A percentile compares a stretch with the other conserved stretches of the same genome.
Conservation (phyloP, 192 early-diverging fungal genomes). For the Phlyctochytrium planicorne region DNA sequence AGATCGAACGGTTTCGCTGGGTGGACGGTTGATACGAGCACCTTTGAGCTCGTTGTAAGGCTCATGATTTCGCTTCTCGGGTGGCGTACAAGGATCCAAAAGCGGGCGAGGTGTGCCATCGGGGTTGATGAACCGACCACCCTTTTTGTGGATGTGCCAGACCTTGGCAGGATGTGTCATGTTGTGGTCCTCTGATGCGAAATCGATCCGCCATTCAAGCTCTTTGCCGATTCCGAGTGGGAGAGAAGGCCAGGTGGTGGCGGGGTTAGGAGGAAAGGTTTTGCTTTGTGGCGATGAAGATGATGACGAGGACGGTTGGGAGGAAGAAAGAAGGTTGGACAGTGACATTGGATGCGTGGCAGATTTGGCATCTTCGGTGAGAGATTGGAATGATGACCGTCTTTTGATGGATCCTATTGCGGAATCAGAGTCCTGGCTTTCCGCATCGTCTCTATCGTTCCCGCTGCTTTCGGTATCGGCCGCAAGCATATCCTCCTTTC, state of each 20-base stretch:
- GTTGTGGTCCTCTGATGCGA: constrained; percentile 55
- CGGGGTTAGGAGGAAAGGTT: no score
- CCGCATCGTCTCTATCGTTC: background rate
- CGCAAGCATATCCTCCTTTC: background rate
- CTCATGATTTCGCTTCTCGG: constrained; percentile 9
- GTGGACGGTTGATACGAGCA: constrained; percentile 53
- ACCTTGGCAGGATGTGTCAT: constrained; percentile 60
- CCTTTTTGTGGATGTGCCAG: constrained; percentile 41
- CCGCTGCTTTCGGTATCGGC: background rate
- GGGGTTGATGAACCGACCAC: constrained; percentile 54
- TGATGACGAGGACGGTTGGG: no score
- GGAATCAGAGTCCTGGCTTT: background rate
- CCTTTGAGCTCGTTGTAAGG: constrained; percentile 48
- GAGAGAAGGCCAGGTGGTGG: background rate
- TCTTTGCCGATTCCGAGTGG: background rate
- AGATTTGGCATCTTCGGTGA: no score
- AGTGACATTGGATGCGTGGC: no score
- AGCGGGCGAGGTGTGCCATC: constrained; percentile 40
- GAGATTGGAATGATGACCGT: no score
- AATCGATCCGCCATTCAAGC: constrained; percentile 36
- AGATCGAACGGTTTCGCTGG: constrained; percentile 33
- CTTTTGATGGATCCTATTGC: no score
- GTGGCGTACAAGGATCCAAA: constrained; percentile 2
- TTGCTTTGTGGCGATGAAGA: no score
- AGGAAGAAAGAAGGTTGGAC: background rate